Evolutionary conservation across 2,329 filamentous ascomycete species (phyloP).

Genomic region (Pseudogymnoascus sp.): DNA sequence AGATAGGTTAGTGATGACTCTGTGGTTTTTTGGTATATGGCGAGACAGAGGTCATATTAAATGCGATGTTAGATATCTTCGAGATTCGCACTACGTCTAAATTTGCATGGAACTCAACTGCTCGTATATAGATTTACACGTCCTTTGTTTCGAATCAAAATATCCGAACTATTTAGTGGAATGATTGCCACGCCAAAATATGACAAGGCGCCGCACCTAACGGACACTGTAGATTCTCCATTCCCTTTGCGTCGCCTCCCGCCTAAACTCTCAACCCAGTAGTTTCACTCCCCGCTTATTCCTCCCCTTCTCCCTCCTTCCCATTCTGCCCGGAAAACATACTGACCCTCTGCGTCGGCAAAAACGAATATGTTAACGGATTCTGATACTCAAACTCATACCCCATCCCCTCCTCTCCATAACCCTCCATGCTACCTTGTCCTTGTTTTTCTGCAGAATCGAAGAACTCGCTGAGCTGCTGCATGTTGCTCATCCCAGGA

Average conservation of each 20-base stretch:
- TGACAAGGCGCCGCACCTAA: neutral
- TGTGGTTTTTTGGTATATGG: neutral
- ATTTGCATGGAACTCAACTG: neutral
- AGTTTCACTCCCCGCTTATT: neutral
- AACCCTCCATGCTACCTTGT: neutral
- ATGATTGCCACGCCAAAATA: neutral
- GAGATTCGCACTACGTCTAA: neutral
- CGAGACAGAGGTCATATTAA: neutral
- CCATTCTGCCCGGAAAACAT: conserved; percentile 20
- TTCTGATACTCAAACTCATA: conserved; percentile 19
- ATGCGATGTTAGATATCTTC: neutral
- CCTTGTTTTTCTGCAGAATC: neutral
- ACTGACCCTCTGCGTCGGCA: conserved; percentile 23
- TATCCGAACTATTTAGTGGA: neutral
- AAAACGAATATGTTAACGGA: conserved; percentile 22
- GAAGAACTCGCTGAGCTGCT: neutral
- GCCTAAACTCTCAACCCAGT: neutral
- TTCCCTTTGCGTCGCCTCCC: neutral
- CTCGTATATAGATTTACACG: neutral
- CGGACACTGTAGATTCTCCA: neutral
- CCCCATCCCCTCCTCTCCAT: neutral
- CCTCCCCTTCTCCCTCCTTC: conserved; percentile 2
- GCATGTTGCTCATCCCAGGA: neutral
- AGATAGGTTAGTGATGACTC: neutral
- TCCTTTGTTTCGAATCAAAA: neutral